Base-by-base conservation (phyloP, 345 rosid genomes). In the Lumnitzera littorea region DNA sequence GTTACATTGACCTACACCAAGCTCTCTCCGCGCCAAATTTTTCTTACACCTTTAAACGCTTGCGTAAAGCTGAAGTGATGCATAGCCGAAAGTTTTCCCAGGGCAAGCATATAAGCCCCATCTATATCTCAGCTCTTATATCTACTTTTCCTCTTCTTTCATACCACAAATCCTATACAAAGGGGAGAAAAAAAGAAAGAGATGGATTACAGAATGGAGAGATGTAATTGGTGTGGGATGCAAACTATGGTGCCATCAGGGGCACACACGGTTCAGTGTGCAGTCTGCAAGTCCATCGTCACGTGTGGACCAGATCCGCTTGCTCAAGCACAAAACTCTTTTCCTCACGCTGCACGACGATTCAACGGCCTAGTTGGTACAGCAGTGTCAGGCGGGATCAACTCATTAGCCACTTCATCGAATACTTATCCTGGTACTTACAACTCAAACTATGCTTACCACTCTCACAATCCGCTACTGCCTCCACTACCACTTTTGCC, bases 151-250 rank as follows among this genome's bases (percentile, higher is more conserved):
- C 17, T 17, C 12, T 53, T 4, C 27, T 4, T 10, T 51, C 15
- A 15, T 10, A 15, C 6, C 54, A 12, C 54, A 51, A 51, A 49
- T 3, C 51, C 51, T 1, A 12, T 24, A 8, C 13, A n/a, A 51
- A 16, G 23, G 23, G 54, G 23, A 11, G 23, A 13, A 15, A 16
- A 24, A 27, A 16, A 49, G 20, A 64, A 56, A 59, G 57, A 29
- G 57, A 84, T 80, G 84, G 67, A 78, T 48, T 65, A 72, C 54
- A 72, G 76, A 58, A 76, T 59, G 49, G 79, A 76, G 61, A 65
- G 68, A 46, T 88, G 98, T 74, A 58, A 73, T 20, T 63, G 75
- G 47, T 86, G 96, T 51, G 72, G 81, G 11, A 61, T 61, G 70
- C 62, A 72, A 53, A 81, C 88, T 59, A 47, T 62, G 55, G 72